A percentile compares a stretch with the other conserved stretches of the same genome.
Evolutionary conservation across 805 yeast genomes (phyloP).

Genomic region (Tetrapisispora arboricola): DNA sequence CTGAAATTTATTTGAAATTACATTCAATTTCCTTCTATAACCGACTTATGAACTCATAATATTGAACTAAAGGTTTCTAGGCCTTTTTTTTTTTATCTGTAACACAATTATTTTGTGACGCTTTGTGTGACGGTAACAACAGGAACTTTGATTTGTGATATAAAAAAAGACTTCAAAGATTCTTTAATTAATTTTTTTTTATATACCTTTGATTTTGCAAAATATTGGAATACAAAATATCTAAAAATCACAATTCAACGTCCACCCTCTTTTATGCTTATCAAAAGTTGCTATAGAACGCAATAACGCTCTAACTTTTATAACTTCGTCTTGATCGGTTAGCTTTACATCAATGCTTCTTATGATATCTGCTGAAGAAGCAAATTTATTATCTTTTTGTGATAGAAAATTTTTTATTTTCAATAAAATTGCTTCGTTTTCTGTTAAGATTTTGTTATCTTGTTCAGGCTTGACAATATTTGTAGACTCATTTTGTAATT

Average conservation of each 20-base stretch:
- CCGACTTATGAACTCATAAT: too few relatives aligned
- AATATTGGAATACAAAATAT: too few relatives aligned
- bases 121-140: too few relatives aligned
- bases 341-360: conserved; percentile 31
- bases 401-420: conserved; percentile 33
- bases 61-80: too few relatives aligned
- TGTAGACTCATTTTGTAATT: conserved; percentile 11
- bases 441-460: background rate
- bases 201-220: too few relatives aligned
- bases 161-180: too few relatives aligned
- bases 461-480: background rate
- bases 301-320: conserved; percentile 57
- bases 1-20: too few relatives aligned
- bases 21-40: too few relatives aligned
- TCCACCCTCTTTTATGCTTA: conserved; percentile 50
- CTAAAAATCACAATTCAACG: conserved; percentile 43
- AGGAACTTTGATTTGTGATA: too few relatives aligned
- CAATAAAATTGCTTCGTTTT: conserved; percentile 3
- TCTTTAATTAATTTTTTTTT: background rate
- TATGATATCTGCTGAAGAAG: conserved; percentile 42
- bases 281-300: conserved; percentile 63
- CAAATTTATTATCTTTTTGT: conserved; percentile 30
- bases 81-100: too few relatives aligned
- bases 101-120: too few relatives aligned
- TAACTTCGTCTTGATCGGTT: conserved; percentile 42